Evolutionary conservation across 345 rosid genomes (phyloP).

Genomic region (Populus nigra): DNA sequence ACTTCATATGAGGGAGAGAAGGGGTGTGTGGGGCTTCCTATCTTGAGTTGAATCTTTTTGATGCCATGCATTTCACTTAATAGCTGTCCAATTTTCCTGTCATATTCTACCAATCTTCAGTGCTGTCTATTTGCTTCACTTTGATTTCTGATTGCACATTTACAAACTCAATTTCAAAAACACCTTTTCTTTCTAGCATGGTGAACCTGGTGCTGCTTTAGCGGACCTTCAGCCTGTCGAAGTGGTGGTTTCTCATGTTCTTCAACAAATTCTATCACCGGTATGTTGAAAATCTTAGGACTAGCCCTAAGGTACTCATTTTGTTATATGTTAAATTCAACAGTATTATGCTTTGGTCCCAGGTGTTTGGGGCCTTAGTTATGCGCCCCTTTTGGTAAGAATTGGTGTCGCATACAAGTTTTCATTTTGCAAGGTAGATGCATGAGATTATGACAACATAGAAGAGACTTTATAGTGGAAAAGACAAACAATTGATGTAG

Average conservation of each 20-base stretch:
- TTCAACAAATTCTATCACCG: conserved; percentile 70
- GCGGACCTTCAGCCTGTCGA: conserved; percentile 86
- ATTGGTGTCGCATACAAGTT: background rate
- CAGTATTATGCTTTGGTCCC: background rate
- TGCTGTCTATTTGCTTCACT: background rate
- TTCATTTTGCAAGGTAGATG: background rate
- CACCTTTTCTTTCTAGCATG: conserved; percentile 54
- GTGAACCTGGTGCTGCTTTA: conserved; percentile 92
- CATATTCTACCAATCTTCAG: background rate
- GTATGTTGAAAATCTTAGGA: conserved; percentile 42
- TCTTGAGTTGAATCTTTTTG: conserved; percentile 10
- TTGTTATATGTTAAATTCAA: background rate
- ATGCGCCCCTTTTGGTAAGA: background rate
- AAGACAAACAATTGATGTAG: background rate
- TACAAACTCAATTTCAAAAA: conserved; percentile 5
- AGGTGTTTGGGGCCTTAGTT: background rate
- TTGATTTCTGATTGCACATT: background rate
- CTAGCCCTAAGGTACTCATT: background rate
- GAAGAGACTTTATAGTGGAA: background rate
- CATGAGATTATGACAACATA: background rate
- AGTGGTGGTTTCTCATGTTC: conserved; percentile 80
- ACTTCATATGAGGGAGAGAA: background rate
- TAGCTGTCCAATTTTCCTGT: background rate
- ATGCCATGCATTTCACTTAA: background rate
- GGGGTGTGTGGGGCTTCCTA: background rate